A percentile compares a stretch with the other conserved stretches of the same genome.
Evolutionary conservation across 805 yeast genomes (phyloP).

Genomic region (Wickerhamiella cacticola): DNA sequence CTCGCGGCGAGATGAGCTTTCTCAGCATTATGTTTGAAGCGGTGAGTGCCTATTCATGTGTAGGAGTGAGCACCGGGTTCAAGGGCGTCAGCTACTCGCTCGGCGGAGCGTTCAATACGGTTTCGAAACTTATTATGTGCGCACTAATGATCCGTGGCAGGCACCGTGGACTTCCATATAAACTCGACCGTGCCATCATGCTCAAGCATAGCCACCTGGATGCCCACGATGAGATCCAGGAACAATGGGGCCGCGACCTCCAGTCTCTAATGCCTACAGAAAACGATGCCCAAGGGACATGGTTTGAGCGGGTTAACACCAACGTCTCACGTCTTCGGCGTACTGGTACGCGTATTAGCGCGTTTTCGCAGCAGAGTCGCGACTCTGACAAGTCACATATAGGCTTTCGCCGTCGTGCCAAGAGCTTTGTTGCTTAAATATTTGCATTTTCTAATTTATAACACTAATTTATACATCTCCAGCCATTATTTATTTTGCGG

Average conservation of each 20-base stretch:
- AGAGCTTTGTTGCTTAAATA: not conserved
- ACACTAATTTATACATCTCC: not conserved
- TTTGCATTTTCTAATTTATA: not conserved
- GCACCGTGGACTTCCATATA: conserved; percentile 90
- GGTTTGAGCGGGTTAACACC: conserved; percentile 21
- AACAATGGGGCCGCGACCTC: conserved; percentile 18
- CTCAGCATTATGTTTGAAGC: conserved; percentile 75
- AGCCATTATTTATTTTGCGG: not conserved
- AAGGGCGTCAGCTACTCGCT: conserved; percentile 58
- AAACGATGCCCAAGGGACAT: conserved; percentile 10
- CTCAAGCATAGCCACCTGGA: conserved; percentile 49
- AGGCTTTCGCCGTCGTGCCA: not conserved
- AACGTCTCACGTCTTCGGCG: conserved; percentile 17
- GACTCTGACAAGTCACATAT: not conserved
- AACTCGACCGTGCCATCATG: conserved; percentile 87
- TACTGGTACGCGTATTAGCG: conserved; percentile 14
- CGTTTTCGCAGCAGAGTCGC: not conserved
- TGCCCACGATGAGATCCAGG: conserved; percentile 22
- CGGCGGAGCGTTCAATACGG: conserved; percentile 51
- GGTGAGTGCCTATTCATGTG: conserved; percentile 93
- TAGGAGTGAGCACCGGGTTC: conserved; percentile 82
- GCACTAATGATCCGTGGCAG: conserved; percentile 91
- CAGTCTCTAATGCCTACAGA: conserved; percentile 15
- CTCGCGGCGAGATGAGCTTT: conserved; percentile 16
- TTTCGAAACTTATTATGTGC: conserved; percentile 74